phyloP scores from a whole-genome alignment of 768 basidiomycete genomes.

The Lactifluus piperatus region DNA sequence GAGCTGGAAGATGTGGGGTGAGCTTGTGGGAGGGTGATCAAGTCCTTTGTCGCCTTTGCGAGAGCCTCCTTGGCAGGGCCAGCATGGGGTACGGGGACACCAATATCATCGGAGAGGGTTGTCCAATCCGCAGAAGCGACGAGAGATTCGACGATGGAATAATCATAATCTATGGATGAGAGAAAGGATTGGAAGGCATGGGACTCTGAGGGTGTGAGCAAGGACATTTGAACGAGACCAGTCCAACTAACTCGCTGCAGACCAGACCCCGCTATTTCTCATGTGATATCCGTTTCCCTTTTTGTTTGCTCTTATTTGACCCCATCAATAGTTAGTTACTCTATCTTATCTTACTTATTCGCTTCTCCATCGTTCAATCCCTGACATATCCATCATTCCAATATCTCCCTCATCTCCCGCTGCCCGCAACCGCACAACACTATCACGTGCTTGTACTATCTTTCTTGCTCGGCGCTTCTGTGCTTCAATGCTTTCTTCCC shows the following conservation, averaged over 20 bases:
- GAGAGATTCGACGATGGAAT: constrained; percentile 18
- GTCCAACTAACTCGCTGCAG: neutral
- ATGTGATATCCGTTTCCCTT: constrained; percentile 16
- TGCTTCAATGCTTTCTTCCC: neutral
- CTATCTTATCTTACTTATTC: neutral
- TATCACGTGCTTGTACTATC: constrained; percentile 3
- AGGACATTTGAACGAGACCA: constrained; percentile 17
- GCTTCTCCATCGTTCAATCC: neutral
- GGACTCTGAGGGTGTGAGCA: constrained; percentile 20
- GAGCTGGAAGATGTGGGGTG: constrained; percentile 7
- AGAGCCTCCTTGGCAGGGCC: constrained; percentile 49
- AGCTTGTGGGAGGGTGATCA: constrained; percentile 56
- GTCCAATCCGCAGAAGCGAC: constrained; percentile 20
- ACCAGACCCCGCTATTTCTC: neutral
- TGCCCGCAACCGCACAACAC: constrained; percentile 4
- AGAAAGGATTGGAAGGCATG: constrained; percentile 22
- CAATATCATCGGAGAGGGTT: constrained; percentile 33
- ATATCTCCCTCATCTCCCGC: neutral
- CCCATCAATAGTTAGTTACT: no score
- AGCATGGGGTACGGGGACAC: constrained; percentile 33
- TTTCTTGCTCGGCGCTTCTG: constrained; percentile 6
- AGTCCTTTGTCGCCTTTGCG: constrained; percentile 72
- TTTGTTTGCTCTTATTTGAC: constrained; percentile 8
- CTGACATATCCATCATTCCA: neutral
- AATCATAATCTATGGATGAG: constrained; percentile 21